phyloP scores from a whole-genome alignment of 176 grass and related monocot genomes.

The Zea luxurians region DNA sequence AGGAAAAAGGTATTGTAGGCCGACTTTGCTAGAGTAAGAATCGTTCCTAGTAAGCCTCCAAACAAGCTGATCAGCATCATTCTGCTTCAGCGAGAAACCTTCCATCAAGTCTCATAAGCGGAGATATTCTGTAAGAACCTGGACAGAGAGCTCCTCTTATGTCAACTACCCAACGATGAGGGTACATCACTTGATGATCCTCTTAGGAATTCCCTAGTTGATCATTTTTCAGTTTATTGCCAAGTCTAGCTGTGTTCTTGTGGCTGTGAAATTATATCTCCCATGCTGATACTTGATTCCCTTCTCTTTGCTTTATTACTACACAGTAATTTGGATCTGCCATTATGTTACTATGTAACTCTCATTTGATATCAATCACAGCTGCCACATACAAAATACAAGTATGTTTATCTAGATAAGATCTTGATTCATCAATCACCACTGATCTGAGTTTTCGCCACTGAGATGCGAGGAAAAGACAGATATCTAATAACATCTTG shows the following conservation, averaged over 20 bases:
- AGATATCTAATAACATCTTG: conserved; percentile 49
- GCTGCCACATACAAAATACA: conserved; percentile 24
- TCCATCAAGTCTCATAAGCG: background rate
- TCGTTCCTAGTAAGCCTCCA: background rate
- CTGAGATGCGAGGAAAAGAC: conserved; percentile 30
- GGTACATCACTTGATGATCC: background rate
- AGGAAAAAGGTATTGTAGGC: background rate
- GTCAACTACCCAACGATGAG: background rate
- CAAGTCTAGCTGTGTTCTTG: background rate
- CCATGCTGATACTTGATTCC: conserved; percentile 23
- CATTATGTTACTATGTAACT: conserved; percentile 18
- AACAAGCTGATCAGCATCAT: background rate
- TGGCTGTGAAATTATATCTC: background rate
- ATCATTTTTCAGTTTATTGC: background rate
- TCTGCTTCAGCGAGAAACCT: background rate
- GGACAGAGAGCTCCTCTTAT: background rate
- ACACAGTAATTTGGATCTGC: conserved; percentile 14
- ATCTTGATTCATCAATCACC: conserved; percentile 35
- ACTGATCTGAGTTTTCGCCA: conserved; percentile 36
- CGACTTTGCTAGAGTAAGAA: background rate
- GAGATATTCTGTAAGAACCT: background rate
- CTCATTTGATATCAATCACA: conserved; percentile 28
- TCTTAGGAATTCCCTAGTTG: background rate
- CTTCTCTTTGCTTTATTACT: conserved; percentile 13
- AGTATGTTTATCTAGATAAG: conserved; percentile 23